Evolutionary conservation across 768 basidiomycete genomes (phyloP), one percentile per base, ranked within the genome.

Genomic region (Agrocybe chaxingu): DNA sequence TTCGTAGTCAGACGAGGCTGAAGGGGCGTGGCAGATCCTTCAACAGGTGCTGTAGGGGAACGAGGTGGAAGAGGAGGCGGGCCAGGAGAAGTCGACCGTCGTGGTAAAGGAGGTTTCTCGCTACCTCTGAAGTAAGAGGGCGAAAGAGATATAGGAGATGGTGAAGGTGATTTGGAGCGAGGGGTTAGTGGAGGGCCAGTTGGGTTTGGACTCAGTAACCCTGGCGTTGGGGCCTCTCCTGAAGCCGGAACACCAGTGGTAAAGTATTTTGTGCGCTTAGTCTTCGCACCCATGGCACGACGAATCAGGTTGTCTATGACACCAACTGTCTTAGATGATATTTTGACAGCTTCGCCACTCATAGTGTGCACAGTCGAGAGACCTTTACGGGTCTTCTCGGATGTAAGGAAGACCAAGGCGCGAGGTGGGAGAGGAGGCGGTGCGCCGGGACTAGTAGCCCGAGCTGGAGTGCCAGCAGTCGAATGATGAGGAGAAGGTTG

Each of bases 271-370:
- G 36, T 18, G 39, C 66, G 63, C 55, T 72, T 74, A 24, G 68
- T 56, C 57, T 76, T 70, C 35, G 67, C 68, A 45, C 82, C 80
- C 49, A 84, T 74, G 0, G 82, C 80, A 8, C 72, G 71, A 13
- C 78, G 71, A 48, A 88, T 79, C 72, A 84, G 75, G 44, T 59
- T 65, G 59, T 88, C 83, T 54, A 90, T 80, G 48, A 78, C 62
- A 2, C 68, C 69, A 33, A 88, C 71, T 0, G 87, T 89, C 54
- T 79, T 78, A 10, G 77, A 63, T 47, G 82, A 87, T 53, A 87
- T 77, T 57, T 80, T 77, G 32, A 84, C 85, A 0, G 85, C 87
- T 57, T 82, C 73, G 0, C 82, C 83, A 51, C 76, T 84, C 48
- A 85, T 70, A 8, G 80, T 74, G 57, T 90, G 87, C 2, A 87